Conservation (phyloP, 2,329 filamentous ascomycete genomes). For the Botrytis cinerea region DNA sequence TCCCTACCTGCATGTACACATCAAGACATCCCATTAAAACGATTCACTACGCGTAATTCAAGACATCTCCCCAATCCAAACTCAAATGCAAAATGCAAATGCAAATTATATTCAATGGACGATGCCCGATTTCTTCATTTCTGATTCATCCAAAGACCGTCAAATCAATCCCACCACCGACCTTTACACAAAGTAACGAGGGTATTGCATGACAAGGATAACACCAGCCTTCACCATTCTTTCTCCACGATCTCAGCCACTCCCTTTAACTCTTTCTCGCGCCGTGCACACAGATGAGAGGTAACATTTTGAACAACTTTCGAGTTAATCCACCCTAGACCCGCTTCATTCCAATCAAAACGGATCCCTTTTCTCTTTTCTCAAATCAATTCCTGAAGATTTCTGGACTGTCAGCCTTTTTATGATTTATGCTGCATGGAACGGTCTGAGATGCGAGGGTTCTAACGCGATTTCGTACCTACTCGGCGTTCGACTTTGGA, state of each 20-base stretch:
- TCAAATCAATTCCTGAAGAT: constrained; percentile 11
- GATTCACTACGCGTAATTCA: neutral
- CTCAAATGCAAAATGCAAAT: too few species aligned
- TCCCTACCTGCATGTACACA: too few species aligned
- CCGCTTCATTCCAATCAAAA: constrained; percentile 18
- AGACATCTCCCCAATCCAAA: neutral
- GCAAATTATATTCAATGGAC: neutral
- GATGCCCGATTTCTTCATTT: neutral
- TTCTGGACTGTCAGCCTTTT: constrained; percentile 10
- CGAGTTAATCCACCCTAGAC: constrained; percentile 14
- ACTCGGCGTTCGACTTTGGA: constrained; percentile 15
- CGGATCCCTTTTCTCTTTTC: neutral
- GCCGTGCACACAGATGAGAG: neutral
- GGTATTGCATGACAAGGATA: constrained; percentile 10
- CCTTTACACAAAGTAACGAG: neutral
- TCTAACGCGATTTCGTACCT: constrained; percentile 14
- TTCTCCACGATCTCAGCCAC: constrained; percentile 25
- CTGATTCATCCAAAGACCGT: too few species aligned
- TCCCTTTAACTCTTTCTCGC: constrained; percentile 11
- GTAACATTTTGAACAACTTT: constrained; percentile 13
- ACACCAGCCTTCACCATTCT: constrained; percentile 22
- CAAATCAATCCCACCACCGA: too few species aligned
- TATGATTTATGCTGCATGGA: constrained; percentile 7
- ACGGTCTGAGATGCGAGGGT: constrained; percentile 11
- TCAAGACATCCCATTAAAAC: too few species aligned